These are phyloP conservation scores for Cryphonectria radicalis DNA, from an alignment of 2,329 filamentous ascomycete species.

Conservation along the genomic window DNA sequence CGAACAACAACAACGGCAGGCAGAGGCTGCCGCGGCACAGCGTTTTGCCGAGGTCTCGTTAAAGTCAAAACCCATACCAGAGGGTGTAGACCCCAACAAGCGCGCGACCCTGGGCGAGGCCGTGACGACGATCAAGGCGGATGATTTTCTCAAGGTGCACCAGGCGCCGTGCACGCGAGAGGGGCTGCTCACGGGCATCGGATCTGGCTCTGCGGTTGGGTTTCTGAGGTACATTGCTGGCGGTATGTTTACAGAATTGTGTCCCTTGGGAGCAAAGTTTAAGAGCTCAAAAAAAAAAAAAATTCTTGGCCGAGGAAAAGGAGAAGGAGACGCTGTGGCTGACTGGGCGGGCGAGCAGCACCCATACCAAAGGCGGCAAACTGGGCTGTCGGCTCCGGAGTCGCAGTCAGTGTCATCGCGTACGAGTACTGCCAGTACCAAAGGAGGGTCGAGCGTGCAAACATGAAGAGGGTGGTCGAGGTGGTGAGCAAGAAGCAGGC, in stretches of 20 bases:
- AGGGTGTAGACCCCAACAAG: slow-evolving; percentile 28
- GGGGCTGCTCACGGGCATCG: slow-evolving; percentile 82
- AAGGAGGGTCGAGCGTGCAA: slow-evolving; percentile 73
- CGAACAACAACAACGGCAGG: slow-evolving; percentile 3
- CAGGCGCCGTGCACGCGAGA: slow-evolving; percentile 84
- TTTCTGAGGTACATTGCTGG: slow-evolving; percentile 74
- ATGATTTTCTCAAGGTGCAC: slow-evolving; percentile 74
- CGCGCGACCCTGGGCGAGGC: slow-evolving; percentile 59
- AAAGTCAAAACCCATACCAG: slow-evolving; percentile 27
- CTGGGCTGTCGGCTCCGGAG: slow-evolving; percentile 82
- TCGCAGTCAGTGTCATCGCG: slow-evolving; percentile 68
- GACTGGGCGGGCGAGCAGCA: slow-evolving; percentile 38
- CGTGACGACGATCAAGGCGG: slow-evolving; percentile 66
- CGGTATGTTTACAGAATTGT: slow-evolving; percentile 52
- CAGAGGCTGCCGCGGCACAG: slow-evolving; percentile 27
- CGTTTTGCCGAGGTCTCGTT: slow-evolving; percentile 30
- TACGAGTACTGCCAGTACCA: slow-evolving; percentile 86
- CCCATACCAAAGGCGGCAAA: slow-evolving; percentile 72
- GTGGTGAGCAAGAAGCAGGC: slow-evolving; percentile 75
- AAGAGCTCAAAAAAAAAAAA: background rate
- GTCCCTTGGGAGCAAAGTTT: background rate
- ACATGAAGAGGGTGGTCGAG: slow-evolving; percentile 85
- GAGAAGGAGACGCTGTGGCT: background rate
- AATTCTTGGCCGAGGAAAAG: background rate
- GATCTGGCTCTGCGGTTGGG: slow-evolving; percentile 75